Evolutionary conservation across 2,329 filamentous ascomycete genomes (phyloP), one percentile per base, ranked within the genome.

Genomic region (Pseudohalonectria lignicola): DNA sequence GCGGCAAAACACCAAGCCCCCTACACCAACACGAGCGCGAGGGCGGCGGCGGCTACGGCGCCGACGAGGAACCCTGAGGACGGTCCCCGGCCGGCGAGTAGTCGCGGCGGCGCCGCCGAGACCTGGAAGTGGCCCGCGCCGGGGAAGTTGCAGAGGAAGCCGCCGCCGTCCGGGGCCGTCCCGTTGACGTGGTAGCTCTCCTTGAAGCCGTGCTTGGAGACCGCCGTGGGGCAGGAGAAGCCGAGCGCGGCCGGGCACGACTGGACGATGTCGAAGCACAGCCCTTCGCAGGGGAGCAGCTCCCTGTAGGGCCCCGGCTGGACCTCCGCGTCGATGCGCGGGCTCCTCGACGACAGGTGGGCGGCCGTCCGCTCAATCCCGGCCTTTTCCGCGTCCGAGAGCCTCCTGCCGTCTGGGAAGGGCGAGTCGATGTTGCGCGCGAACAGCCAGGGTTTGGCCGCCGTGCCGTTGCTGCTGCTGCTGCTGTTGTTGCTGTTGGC

Each of bases 281-380:
- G 62, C 46, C 94, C 82, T 43, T 84, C 75, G 52, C 90, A 96
- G 0, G 92, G 92, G 8, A 94, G 64, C 16, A 96, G 66, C 62
- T 98, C 92, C 54, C 88, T 93, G 61, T 98, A 96, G 1, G 92
- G 92, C 0, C 92, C 92, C 0, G 92, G 88, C 44, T 69, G 60
- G 41, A 96, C 76, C 1, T 62, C 47, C 2, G 64, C 49, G 51
- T 95, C 87, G 47, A 96, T 92, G 34, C 74, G 61, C 1, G 69
- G 53, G 50, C 86, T 90, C 15, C 88, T 74, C 11, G 81, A 85
- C 8, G 62, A 57, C 40, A 71, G 78, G 38, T 61, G 63, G 4
- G 68, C 62, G 1, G 47, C 55, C 10, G 56, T 46, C 4, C 49
- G 41, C 17, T 53, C 46, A n/a, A 45, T 51, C 3, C 41, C 41